Conservation (phyloP, 2,329 filamentous ascomycete species). For the Coniella lustricola region DNA sequence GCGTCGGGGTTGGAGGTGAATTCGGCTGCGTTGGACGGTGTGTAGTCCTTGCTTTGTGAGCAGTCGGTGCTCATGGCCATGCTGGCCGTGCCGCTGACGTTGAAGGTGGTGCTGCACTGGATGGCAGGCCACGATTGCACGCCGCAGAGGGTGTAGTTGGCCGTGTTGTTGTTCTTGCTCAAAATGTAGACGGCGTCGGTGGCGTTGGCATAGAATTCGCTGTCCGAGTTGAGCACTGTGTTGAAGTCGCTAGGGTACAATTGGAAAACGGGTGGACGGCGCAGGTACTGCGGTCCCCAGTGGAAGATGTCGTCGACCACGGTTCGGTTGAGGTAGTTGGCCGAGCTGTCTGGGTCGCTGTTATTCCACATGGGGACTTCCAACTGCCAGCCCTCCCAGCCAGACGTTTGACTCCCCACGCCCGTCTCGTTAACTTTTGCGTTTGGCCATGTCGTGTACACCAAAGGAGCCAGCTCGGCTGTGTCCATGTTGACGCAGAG, state of each 20-base stretch:
- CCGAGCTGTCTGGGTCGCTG: slow-evolving; percentile 14
- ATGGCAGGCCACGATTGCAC: slow-evolving; percentile 57
- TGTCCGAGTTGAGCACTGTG: slow-evolving; percentile 53
- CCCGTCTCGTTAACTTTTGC: slow-evolving; percentile 26
- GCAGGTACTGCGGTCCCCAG: slow-evolving; percentile 49
- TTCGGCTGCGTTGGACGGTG: not conserved
- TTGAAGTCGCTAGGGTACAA: slow-evolving; percentile 57
- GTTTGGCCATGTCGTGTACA: slow-evolving; percentile 56
- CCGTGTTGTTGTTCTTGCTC: slow-evolving; percentile 35
- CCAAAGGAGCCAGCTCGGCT: slow-evolving; percentile 54
- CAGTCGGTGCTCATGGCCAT: slow-evolving; percentile 56
- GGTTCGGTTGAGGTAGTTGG: slow-evolving; percentile 46
- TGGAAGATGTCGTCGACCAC: slow-evolving; percentile 63
- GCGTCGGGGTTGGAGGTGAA: slow-evolving; percentile 37
- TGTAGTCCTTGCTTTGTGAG: slow-evolving; percentile 20
- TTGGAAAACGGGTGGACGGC: slow-evolving; percentile 47
- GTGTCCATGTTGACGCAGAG: slow-evolving; percentile 61
- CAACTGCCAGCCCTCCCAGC: slow-evolving; percentile 28
- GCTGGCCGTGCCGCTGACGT: slow-evolving; percentile 49
- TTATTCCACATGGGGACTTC: slow-evolving; percentile 30
- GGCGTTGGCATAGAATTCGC: slow-evolving; percentile 3
- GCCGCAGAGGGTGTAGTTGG: slow-evolving; percentile 60
- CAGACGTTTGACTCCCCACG: slow-evolving; percentile 24
- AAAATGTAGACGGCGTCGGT: slow-evolving; percentile 60
- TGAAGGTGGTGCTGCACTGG: slow-evolving; percentile 58